Conservation (phyloP, 768 basidiomycete species). For the Lactifluus echinatus region DNA sequence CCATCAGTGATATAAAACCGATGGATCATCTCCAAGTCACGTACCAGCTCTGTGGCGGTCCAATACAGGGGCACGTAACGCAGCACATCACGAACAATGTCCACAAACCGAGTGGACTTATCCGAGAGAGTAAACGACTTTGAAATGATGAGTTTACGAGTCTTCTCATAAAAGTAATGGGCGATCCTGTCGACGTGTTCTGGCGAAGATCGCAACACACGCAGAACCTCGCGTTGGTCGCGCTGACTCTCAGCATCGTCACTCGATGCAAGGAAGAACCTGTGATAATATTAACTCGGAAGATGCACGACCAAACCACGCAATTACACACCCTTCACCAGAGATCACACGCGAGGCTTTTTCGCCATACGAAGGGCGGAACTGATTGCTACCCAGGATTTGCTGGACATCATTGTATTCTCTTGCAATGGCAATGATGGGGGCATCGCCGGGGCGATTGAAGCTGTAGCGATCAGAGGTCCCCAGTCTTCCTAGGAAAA, state of each 20-base stretch:
- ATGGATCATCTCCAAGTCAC: slow-evolving; percentile 21
- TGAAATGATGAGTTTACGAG: slow-evolving; percentile 44
- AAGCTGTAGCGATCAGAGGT: slow-evolving; percentile 47
- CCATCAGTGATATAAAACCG: not conserved
- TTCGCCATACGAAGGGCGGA: slow-evolving; percentile 40
- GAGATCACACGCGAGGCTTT: slow-evolving; percentile 46
- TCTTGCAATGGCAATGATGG: slow-evolving; percentile 28
- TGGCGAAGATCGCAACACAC: slow-evolving; percentile 39
- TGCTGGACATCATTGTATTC: slow-evolving; percentile 44
- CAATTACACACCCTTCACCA: slow-evolving; percentile 46
- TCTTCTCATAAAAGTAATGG: slow-evolving; percentile 57
- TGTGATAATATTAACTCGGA: slow-evolving; percentile 22
- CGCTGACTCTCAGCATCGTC: slow-evolving; percentile 32
- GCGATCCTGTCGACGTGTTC: slow-evolving; percentile 44
- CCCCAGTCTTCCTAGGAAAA: slow-evolving; percentile 47
- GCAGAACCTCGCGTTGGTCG: slow-evolving; percentile 40
- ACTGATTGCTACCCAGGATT: slow-evolving; percentile 43
- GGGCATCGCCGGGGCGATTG: slow-evolving; percentile 35
- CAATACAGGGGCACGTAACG: slow-evolving; percentile 59
- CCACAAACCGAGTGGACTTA: slow-evolving; percentile 44
- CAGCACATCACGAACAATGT: slow-evolving; percentile 63
- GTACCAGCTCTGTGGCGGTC: slow-evolving; percentile 60
- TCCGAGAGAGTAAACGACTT: slow-evolving; percentile 52
- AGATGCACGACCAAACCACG: not conserved
- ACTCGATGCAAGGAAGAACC: slow-evolving; percentile 58